Percentiles rank a stretch among this genome's conserved stretches.
These are phyloP conservation scores for Trichodelitschia bisporula DNA, from an alignment of 495 filamentous ascomycete genomes.

Conservation along the genomic window DNA sequence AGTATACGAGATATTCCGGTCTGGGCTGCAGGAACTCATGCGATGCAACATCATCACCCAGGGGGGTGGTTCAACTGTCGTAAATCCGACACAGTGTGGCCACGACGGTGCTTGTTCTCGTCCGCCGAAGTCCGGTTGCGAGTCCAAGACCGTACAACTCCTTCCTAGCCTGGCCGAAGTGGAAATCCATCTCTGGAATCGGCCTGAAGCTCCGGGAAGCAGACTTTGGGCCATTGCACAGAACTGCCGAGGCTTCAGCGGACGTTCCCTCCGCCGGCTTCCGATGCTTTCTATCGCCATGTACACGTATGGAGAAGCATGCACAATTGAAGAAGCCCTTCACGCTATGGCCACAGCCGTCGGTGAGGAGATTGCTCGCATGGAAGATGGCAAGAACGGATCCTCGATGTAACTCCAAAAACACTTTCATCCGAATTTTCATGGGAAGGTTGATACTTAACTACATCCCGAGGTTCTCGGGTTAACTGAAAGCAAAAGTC, in stretches of 20 bases:
- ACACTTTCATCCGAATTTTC: too few species aligned
- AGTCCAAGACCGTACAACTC: conserved; percentile 2
- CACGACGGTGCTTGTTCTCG: neutral
- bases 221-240: conserved; percentile 4
- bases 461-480: too few species aligned
- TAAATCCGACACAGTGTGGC: too few species aligned
- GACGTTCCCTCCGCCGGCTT: conserved; percentile 14
- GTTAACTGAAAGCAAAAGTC: too few species aligned
- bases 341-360: conserved; percentile 9
- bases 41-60: conserved; percentile 13
- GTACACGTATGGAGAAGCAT: conserved; percentile 12
- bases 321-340: conserved; percentile 10
- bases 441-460: too few species aligned
- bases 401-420: too few species aligned
- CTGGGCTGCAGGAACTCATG: conserved; percentile 23
- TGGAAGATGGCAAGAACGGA: too few species aligned
- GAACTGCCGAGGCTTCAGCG: conserved; percentile 12
- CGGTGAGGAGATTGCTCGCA: conserved; percentile 8
- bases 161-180: conserved; percentile 4
- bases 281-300: conserved; percentile 14
- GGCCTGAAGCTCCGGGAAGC: conserved; percentile 1
- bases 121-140: conserved; percentile 1
- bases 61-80: too few species aligned
- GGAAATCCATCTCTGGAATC: conserved; percentile 4
- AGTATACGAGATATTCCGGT: conserved; percentile 27